A percentile compares a stretch with the other conserved stretches of the same genome.
These are phyloP conservation scores for Fagopyrum homotropicum DNA, from an alignment of 148 eudicot genomes.

Conservation along the genomic window DNA sequence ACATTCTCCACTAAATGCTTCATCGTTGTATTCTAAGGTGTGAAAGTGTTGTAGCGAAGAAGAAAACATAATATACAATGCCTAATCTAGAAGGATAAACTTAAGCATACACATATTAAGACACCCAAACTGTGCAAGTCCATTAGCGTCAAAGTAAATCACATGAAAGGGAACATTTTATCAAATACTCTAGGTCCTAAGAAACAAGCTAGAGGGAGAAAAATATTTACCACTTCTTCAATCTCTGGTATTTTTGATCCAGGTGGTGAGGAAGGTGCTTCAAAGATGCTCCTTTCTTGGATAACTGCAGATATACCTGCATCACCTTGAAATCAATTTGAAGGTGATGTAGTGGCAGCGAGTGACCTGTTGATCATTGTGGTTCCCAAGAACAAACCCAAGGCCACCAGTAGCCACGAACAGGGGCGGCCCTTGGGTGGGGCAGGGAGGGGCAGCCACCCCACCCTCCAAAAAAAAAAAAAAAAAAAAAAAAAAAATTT, in stretches of 20 bases:
- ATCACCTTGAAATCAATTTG: constrained; percentile 40
- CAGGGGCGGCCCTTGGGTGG: no score
- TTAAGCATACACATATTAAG: not conserved
- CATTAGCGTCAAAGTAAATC: not conserved
- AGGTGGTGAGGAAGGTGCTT: constrained; percentile 54
- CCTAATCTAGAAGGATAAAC: not conserved
- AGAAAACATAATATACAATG: not conserved
- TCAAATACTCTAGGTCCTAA: not conserved
- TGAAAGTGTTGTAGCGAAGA: not conserved
- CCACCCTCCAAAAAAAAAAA: no score
- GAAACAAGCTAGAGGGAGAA: not conserved
- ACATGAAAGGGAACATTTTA: not conserved
- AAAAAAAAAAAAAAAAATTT: no score
- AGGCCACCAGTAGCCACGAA: not conserved
- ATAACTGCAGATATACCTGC: constrained; percentile 31
- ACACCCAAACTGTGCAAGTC: not conserved
- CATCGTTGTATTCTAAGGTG: not conserved
- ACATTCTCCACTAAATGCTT: not conserved
- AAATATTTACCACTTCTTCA: constrained; percentile 68
- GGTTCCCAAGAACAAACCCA: not conserved
- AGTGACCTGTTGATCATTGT: not conserved
- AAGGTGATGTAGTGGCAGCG: not conserved
- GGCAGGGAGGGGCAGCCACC: no score
- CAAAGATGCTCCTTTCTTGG: constrained; percentile 56
- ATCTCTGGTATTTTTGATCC: constrained; percentile 79